A percentile compares a stretch with the other conserved stretches of the same genome.
Evolutionary conservation across 768 basidiomycete species (phyloP).

Genomic region (Termitomyces bulborhizus): DNA sequence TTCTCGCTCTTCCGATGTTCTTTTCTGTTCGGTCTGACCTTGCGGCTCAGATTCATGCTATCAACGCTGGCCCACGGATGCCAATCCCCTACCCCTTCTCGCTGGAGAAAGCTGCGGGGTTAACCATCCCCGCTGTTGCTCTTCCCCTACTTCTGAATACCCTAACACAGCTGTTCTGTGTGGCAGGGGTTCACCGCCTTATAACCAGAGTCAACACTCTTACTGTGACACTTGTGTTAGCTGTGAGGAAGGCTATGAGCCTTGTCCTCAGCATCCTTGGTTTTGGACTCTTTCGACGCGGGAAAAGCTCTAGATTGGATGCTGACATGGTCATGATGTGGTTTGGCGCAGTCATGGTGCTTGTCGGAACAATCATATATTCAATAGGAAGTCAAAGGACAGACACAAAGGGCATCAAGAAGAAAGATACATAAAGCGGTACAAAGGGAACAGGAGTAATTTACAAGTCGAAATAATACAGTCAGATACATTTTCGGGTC

Average conservation of each 20-base stretch:
- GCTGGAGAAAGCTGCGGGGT: background rate
- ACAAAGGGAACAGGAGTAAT: background rate
- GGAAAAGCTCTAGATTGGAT: slow-evolving; percentile 17
- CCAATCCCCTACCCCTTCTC: slow-evolving; percentile 11
- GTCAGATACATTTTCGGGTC: background rate
- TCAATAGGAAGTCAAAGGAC: slow-evolving; percentile 33
- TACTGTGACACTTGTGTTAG: slow-evolving; percentile 74
- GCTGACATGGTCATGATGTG: slow-evolving; percentile 51
- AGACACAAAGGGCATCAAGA: slow-evolving; percentile 17
- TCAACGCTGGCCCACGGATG: slow-evolving; percentile 34
- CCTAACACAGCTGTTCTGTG: slow-evolving; percentile 78
- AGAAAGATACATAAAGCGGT: background rate
- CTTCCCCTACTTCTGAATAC: slow-evolving; percentile 71
- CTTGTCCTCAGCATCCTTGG: slow-evolving; percentile 65
- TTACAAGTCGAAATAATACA: slow-evolving; percentile 2
- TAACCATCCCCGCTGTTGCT: slow-evolving; percentile 51
- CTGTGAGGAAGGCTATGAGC: slow-evolving; percentile 76
- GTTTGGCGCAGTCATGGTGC: slow-evolving; percentile 61
- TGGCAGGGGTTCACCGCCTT: slow-evolving; percentile 81
- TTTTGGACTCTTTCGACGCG: slow-evolving; percentile 19
- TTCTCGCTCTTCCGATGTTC: slow-evolving; percentile 77
- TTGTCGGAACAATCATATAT: slow-evolving; percentile 68
- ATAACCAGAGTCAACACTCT: slow-evolving; percentile 71
- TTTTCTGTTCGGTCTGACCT: slow-evolving; percentile 51
- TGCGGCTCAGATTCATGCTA: slow-evolving; percentile 31